Percentiles rank a stretch among this genome's conserved stretches.
Conservation (phyloP, 495 filamentous ascomycete genomes). For the Annulohypoxylon maeteangense region DNA sequence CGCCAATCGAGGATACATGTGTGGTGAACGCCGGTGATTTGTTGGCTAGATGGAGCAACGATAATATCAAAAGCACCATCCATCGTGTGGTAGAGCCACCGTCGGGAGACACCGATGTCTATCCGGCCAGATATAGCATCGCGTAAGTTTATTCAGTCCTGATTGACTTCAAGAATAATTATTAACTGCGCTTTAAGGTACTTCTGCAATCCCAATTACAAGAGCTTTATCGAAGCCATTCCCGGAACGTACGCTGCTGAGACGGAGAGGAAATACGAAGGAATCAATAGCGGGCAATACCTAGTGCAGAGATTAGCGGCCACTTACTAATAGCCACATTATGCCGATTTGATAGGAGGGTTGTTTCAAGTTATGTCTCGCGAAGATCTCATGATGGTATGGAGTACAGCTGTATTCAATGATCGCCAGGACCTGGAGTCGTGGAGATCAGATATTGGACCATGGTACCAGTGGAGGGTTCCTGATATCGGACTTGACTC, state of each 20-base stretch:
- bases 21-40: conserved; percentile 94
- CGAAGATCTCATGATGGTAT: conserved; percentile 18
- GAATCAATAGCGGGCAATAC: conserved; percentile 84
- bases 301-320: conserved; percentile 79
- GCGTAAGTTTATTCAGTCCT: conserved; percentile 59
- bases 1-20: conserved; percentile 82
- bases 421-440: conserved; percentile 11
- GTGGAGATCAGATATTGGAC: conserved; percentile 26
- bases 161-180: background rate
- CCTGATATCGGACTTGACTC: conserved; percentile 18
- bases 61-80: conserved; percentile 85
- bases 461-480: conserved; percentile 16
- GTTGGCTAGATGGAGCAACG: conserved; percentile 90
- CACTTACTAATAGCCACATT: conserved; percentile 63
- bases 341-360: background rate
- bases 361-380: conserved; percentile 9
- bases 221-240: conserved; percentile 81
- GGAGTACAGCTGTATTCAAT: conserved; percentile 11
- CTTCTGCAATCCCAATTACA: conserved; percentile 93
- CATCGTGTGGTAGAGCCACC: conserved; percentile 93
- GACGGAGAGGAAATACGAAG: conserved; percentile 79
- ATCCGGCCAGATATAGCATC: conserved; percentile 75
- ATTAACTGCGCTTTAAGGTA: conserved; percentile 59
- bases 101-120: conserved; percentile 53
- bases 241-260: conserved; percentile 82